phyloP scores from a whole-genome alignment of 306 rosid species.

The Rosa chinensis region DNA sequence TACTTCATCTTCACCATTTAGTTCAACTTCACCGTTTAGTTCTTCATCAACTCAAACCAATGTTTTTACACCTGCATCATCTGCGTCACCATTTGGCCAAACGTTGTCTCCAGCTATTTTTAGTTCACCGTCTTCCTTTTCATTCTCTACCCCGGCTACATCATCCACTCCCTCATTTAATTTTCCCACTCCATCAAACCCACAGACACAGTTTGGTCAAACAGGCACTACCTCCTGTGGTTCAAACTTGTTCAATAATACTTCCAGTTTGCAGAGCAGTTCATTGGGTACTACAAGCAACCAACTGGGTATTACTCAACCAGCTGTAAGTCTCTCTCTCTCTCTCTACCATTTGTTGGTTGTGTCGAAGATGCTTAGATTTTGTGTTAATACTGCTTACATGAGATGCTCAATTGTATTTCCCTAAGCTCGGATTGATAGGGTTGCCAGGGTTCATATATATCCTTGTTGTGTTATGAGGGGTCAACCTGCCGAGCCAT shows the following conservation, averaged over 20 bases:
- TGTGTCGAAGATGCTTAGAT: background rate
- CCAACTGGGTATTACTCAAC: conserved; percentile 52
- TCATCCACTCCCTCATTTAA: conserved; percentile 52
- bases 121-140: conserved; percentile 34
- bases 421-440: background rate
- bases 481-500: background rate
- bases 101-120: conserved; percentile 53
- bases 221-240: conserved; percentile 28
- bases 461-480: background rate
- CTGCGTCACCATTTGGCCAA: conserved; percentile 32
- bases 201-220: conserved; percentile 58
- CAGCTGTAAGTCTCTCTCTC: conserved; percentile 48
- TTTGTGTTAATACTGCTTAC: background rate
- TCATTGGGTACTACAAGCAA: conserved; percentile 49
- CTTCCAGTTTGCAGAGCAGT: conserved; percentile 56
- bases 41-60: conserved; percentile 49
- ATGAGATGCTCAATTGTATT: background rate
- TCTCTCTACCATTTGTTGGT: background rate
- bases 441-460: background rate
- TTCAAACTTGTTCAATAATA: conserved; percentile 40
- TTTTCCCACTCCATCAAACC: conserved; percentile 53
- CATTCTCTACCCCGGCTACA: conserved; percentile 53
- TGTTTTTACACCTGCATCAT: conserved; percentile 37
- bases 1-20: conserved; percentile 51
- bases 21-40: conserved; percentile 41